A percentile compares a stretch with the other conserved stretches of the same genome.
Conservation (phyloP, 495 filamentous ascomycete genomes). For the Annulohypoxylon maeteangense region DNA sequence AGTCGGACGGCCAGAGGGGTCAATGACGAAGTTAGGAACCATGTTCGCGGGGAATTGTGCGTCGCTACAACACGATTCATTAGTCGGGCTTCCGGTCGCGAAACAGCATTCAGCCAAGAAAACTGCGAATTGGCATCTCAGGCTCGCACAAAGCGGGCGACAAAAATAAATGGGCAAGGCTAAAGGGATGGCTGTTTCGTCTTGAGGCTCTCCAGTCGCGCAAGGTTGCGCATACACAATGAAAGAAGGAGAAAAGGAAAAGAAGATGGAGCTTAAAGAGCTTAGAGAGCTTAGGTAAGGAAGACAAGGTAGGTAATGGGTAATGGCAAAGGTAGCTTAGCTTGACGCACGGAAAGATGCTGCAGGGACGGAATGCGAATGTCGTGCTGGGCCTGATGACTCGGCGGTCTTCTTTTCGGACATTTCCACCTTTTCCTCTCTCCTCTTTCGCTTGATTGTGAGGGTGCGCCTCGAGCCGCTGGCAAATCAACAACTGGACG, state of each 20-base stretch:
- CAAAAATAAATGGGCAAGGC: not conserved
- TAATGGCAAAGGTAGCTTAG: constrained; percentile 28
- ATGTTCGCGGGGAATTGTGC: constrained; percentile 73
- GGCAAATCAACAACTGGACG: constrained; percentile 17
- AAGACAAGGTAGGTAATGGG: constrained; percentile 17
- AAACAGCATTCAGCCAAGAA: constrained; percentile 33
- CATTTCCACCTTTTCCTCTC: constrained; percentile 43
- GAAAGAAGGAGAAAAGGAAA: not conserved
- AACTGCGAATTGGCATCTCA: constrained; percentile 37
- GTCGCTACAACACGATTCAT: constrained; percentile 59
- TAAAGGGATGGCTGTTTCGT: not conserved
- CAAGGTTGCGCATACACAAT: constrained; percentile 26
- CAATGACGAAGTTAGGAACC: constrained; percentile 87
- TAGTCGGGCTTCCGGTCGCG: constrained; percentile 43
- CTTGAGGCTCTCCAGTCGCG: constrained; percentile 1
- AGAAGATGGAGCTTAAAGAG: not conserved
- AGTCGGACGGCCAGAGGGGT: constrained; percentile 80
- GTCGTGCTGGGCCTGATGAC: constrained; percentile 54
- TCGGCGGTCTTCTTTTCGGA: constrained; percentile 49
- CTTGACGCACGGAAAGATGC: constrained; percentile 61
- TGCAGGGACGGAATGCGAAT: constrained; percentile 57
- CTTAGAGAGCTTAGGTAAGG: constrained; percentile 34
- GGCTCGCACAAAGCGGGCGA: constrained; percentile 15
- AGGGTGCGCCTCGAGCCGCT: not conserved
- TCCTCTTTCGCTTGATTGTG: constrained; percentile 15